phyloP scores from a whole-genome alignment of 2,329 filamentous ascomycete species.

The Diplodia corticola region DNA sequence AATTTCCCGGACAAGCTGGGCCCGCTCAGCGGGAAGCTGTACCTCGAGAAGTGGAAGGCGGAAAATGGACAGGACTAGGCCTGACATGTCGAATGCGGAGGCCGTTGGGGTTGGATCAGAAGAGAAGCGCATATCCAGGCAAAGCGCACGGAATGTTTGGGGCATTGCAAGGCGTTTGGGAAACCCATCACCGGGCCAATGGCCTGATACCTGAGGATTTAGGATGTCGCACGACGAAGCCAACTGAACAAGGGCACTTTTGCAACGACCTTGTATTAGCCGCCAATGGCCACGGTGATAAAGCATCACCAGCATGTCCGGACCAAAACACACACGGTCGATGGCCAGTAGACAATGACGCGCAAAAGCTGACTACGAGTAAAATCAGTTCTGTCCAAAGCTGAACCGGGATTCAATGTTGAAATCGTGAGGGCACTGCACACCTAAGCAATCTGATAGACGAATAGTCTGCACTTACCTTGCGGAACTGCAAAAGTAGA shows the following conservation, averaged over 20 bases:
- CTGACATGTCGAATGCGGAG: not conserved
- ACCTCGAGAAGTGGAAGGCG: slow-evolving; percentile 38
- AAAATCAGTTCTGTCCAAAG: too few species aligned
- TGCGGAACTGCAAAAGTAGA: not conserved
- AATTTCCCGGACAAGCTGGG: slow-evolving; percentile 30
- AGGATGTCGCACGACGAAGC: not conserved
- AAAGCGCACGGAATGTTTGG: not conserved
- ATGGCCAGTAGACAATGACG: not conserved
- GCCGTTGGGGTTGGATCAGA: not conserved
- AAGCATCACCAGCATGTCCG: not conserved
- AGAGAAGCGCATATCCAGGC: not conserved
- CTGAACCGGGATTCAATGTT: too few species aligned
- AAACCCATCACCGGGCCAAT: not conserved
- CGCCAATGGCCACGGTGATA: too few species aligned
- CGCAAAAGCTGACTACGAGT: not conserved
- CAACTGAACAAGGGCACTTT: not conserved
- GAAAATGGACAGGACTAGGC: slow-evolving; percentile 28
- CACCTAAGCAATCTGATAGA: too few species aligned
- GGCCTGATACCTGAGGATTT: not conserved
- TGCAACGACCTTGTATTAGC: not conserved
- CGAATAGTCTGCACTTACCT: not conserved
- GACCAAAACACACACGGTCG: not conserved
- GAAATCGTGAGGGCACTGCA: too few species aligned
- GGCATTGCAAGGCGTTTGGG: slow-evolving; percentile 21
- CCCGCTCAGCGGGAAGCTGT: slow-evolving; percentile 35